Conservation (phyloP, 192 early-diverging fungal genomes). For the Backusella mclennaniae region DNA sequence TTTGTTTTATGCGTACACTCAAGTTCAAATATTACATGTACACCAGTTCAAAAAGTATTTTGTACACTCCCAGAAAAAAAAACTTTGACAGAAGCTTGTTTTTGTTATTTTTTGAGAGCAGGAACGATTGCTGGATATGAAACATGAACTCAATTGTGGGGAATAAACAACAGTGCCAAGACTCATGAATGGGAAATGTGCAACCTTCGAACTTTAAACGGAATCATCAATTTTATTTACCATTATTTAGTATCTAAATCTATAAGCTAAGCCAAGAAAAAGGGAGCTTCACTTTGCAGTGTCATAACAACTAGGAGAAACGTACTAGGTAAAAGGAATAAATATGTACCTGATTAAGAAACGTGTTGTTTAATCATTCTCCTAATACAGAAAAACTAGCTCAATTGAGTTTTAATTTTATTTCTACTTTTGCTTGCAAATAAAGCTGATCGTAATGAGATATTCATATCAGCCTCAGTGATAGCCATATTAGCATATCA, state of each 20-base stretch:
- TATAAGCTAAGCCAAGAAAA: neutral
- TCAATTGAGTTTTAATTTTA: too few relatives aligned
- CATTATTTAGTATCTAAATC: neutral
- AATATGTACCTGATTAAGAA: too few relatives aligned
- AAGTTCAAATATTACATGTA: too few relatives aligned
- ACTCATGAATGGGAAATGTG: neutral
- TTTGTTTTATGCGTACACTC: too few relatives aligned
- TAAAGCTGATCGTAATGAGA: too few relatives aligned
- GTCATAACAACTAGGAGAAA: neutral
- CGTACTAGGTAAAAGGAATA: neutral
- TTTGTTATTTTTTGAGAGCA: neutral
- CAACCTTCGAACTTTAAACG: neutral
- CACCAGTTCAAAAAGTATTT: too few relatives aligned
- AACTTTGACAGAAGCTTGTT: neutral
- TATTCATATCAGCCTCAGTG: too few relatives aligned
- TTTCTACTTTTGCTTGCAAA: too few relatives aligned
- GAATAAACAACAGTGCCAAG: neutral
- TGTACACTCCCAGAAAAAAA: neutral
- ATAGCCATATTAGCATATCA: too few relatives aligned
- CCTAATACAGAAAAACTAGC: too few relatives aligned
- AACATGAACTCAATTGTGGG: neutral
- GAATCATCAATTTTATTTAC: neutral
- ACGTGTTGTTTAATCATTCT: too few relatives aligned
- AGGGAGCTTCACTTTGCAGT: neutral
- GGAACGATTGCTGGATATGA: neutral